Evolutionary conservation across 2,329 filamentous ascomycete genomes (phyloP), one percentile per base, ranked within the genome.

Genomic region (Diaporthe aspalathi): DNA sequence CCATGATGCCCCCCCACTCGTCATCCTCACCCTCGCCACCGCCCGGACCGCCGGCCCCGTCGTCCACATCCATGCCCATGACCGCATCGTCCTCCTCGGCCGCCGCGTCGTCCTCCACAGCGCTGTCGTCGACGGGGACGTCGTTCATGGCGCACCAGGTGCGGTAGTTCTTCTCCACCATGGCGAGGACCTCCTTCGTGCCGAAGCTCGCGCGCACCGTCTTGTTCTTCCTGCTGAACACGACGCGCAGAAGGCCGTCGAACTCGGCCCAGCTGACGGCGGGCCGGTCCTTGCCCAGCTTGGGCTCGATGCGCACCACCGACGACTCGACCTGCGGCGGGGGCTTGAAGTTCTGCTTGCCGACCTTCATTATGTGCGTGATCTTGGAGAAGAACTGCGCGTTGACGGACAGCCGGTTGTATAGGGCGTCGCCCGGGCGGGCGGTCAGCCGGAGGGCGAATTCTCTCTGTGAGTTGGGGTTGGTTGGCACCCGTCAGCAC

Each of bases 271-370:
- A 98, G 79, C 91, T 93, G 74, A 98, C 95, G 76, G 94, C 92
- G 67, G 95, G 95, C 47, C 94, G 85, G 74, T 91, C 89, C 60
- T 83, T 85, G 14, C 94, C 94, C 47, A 89, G 87, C 84, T 98
- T 97, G 27, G 94, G 94, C 79, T 95, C 93, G 75, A 98, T 92
- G 72, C 95, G 89, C 60, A 98, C 94, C 8, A 98, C 95, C 71
- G 92, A 95, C 9, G 91, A 94, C 82, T 99, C 96, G 71, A 99
- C 96, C 78, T 94, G 90, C 11, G 96, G 96, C 0, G 96, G 95
- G 0, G 96, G 96, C 73, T 94, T 94, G 88, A 98, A 99, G 84
- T 98, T 98, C 83, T 97, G 96, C 83, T 92, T 93, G 74, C 95
- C 94, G 56, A 98, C 95, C 84, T 97, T 97, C 91, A 97, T 94